These are phyloP conservation scores for Carex arenaria DNA, from an alignment of 202 grass and related monocot species.

Conservation along the genomic window DNA sequence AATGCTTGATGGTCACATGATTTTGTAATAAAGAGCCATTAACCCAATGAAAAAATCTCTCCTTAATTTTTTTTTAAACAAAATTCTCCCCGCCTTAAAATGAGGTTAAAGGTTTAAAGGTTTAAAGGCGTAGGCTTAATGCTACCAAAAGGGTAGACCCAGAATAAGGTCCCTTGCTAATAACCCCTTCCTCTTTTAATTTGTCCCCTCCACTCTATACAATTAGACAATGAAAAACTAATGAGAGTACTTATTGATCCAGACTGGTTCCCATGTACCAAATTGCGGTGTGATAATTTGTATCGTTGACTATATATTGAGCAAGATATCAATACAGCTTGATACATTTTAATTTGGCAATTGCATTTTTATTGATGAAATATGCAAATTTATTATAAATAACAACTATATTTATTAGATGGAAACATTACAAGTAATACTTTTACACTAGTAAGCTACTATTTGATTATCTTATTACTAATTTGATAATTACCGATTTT, in stretches of 20 bases:
- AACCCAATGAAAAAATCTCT: neutral
- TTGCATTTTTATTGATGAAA: neutral
- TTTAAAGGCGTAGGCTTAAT: conserved; percentile 24
- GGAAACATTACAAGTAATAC: too few species aligned
- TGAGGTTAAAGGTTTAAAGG: conserved; percentile 21
- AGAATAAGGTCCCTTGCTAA: conserved; percentile 20
- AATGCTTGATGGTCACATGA: conserved; percentile 26
- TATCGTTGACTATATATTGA: neutral
- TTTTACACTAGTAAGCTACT: too few species aligned
- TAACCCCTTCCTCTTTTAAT: conserved; percentile 1
- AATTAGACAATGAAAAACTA: conserved; percentile 26
- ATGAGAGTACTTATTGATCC: conserved; percentile 16
- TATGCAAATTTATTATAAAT: neutral
- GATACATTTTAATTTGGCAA: neutral
- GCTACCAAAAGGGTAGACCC: conserved; percentile 28
- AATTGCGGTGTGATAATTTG: neutral
- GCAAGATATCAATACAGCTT: neutral
- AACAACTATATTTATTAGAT: too few species aligned
- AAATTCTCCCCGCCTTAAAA: conserved; percentile 5
- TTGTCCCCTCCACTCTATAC: conserved; percentile 33
- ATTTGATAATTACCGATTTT: too few species aligned
- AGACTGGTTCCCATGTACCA: neutral
- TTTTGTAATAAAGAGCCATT: conserved; percentile 28
- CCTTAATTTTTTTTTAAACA: neutral
- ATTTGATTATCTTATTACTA: too few species aligned